Conservation (phyloP, 495 filamentous ascomycete genomes). For the Aspergillus carlsbadensis region DNA sequence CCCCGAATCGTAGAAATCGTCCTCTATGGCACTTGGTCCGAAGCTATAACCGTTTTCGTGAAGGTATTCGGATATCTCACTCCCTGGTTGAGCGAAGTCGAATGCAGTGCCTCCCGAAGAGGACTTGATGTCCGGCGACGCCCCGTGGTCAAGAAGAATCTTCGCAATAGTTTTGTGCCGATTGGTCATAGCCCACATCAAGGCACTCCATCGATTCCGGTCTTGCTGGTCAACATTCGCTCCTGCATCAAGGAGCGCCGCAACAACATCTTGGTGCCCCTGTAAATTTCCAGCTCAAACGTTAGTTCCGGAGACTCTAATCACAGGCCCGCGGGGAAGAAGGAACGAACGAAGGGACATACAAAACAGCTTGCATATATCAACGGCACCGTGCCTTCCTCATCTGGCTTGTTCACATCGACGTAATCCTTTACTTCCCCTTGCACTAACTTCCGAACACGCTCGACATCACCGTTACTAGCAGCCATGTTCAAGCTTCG, state of each 20-base stretch:
- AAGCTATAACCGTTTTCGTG: constrained; percentile 91
- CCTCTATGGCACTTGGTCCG: constrained; percentile 78
- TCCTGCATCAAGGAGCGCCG: constrained; percentile 77
- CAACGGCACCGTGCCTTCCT: constrained; percentile 90
- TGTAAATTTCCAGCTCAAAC: constrained; percentile 30
- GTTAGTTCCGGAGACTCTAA: constrained; percentile 3
- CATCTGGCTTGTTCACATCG: constrained; percentile 87
- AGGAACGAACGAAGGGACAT: constrained; percentile 37
- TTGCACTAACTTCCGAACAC: constrained; percentile 71
- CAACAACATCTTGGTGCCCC: constrained; percentile 90
- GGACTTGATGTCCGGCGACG: constrained; percentile 93
- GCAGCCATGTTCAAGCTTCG: constrained; percentile 92
- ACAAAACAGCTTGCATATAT: constrained; percentile 99
- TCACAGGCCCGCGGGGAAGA: background rate
- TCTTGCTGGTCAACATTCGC: constrained; percentile 95
- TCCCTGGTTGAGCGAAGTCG: constrained; percentile 91
- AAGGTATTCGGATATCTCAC: constrained; percentile 93
- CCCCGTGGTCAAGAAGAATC: constrained; percentile 84
- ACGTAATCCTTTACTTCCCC: constrained; percentile 75
- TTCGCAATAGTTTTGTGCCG: constrained; percentile 94
- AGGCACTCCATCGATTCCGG: constrained; percentile 90
- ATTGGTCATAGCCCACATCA: constrained; percentile 99
- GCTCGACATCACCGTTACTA: constrained; percentile 89
- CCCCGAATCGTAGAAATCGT: constrained; percentile 94
- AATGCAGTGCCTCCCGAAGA: constrained; percentile 92